Conservation (phyloP, 805 yeast species). For the Candida nitratophila region DNA sequence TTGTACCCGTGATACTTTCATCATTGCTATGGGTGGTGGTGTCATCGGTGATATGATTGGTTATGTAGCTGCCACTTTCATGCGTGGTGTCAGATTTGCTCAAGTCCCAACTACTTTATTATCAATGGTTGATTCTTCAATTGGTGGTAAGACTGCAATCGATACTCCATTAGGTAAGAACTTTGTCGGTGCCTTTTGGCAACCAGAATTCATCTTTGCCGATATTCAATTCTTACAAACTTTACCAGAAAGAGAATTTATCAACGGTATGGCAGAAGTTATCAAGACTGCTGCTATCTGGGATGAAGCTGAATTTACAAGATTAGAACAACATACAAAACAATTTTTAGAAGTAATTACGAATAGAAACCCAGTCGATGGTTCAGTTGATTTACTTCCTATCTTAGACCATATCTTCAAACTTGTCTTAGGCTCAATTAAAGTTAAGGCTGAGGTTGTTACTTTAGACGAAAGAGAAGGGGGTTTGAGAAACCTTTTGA, state of each 20-base stretch:
- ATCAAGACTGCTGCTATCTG: constrained; percentile 97
- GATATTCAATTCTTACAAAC: constrained; percentile 85
- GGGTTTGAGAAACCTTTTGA: constrained; percentile 82
- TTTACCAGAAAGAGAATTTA: constrained; percentile 87
- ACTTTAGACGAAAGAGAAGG: constrained; percentile 93
- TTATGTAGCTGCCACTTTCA: constrained; percentile 97
- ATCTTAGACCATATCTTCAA: constrained; percentile 70
- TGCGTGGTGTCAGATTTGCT: constrained; percentile 93
- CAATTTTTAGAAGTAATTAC: constrained; percentile 63
- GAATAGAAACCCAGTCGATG: constrained; percentile 31
- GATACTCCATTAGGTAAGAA: constrained; percentile 96
- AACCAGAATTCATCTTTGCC: constrained; percentile 81
- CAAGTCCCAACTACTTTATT: constrained; percentile 92
- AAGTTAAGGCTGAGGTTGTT: constrained; percentile 91
- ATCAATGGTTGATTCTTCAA: constrained; percentile 97
- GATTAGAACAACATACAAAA: constrained; percentile 74
- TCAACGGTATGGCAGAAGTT: constrained; percentile 98
- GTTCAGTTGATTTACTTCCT: constrained; percentile 53
- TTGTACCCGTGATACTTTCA: constrained; percentile 93
- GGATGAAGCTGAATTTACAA: constrained; percentile 81
- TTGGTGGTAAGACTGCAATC: constrained; percentile 97
- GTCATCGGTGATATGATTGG: constrained; percentile 99
- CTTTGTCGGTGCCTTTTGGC: constrained; percentile 96
- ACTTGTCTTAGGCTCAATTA: constrained; percentile 78
- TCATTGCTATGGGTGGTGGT: constrained; percentile 96